Conservation (phyloP, 257 asterid genomes). For the Nicotiana obtusifolia region DNA sequence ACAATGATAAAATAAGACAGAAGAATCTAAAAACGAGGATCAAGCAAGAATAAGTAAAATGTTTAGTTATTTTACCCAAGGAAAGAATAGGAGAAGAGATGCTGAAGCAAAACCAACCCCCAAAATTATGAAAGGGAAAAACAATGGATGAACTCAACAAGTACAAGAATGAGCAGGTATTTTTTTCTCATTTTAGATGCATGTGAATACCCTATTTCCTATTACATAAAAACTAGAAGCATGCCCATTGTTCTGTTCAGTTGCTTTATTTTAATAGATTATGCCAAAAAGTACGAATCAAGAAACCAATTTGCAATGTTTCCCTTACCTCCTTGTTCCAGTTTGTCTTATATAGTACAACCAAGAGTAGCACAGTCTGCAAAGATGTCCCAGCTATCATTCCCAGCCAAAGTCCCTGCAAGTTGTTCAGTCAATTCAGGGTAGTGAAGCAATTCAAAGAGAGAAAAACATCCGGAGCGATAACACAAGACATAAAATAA, state of each 20-base stretch:
- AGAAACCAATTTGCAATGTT: not conserved
- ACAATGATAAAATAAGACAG: not conserved
- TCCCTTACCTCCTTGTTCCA: conserved; percentile 64
- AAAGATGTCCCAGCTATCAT: conserved; percentile 62
- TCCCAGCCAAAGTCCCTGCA: conserved; percentile 76
- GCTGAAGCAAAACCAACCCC: not conserved
- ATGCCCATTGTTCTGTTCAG: not conserved
- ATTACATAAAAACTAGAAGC: not conserved
- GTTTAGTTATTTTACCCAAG: not conserved
- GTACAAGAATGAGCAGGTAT: not conserved
- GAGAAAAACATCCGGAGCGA: not conserved
- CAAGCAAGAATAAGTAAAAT: not conserved
- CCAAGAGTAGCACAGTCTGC: conserved; percentile 50
- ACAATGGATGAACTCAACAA: not conserved
- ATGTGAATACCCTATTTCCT: not conserved
- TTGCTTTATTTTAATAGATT: not conserved
- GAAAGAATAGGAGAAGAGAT: not conserved
- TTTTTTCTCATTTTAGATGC: not conserved
- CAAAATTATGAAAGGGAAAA: not conserved
- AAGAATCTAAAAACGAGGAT: not conserved
- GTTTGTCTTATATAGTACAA: conserved; percentile 56
- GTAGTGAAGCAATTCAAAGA: not conserved
- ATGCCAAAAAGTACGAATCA: not conserved
- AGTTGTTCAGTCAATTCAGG: not conserved
- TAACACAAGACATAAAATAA: not conserved